Evolutionary conservation across 139 green algal species (phyloP).

Genomic region (Mesotaenium endlicherianum): DNA sequence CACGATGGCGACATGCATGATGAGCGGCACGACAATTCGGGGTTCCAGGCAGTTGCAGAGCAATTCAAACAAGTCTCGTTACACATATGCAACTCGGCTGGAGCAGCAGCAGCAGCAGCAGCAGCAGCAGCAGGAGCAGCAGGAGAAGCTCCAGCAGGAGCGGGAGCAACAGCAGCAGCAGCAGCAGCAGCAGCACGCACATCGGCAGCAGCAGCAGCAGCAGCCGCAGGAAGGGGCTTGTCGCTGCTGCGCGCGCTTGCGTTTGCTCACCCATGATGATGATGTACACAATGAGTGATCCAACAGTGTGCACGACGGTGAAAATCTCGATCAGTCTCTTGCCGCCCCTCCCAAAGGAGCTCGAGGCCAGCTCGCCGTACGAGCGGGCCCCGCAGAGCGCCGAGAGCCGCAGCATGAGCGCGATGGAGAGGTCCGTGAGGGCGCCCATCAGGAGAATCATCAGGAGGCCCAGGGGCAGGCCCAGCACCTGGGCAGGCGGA

Average conservation of each 20-base stretch:
- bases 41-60: too few species aligned
- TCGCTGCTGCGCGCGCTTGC: neutral
- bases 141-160: too few species aligned
- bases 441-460: slow-evolving; percentile 7
- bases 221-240: neutral
- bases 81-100: too few species aligned
- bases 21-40: too few species aligned
- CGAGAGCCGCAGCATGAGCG: slow-evolving; percentile 7
- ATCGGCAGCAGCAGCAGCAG: neutral
- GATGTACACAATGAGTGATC: slow-evolving; percentile 28
- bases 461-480: slow-evolving; percentile 20
- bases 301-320: neutral
- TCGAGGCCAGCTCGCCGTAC: slow-evolving; percentile 8
- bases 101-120: too few species aligned
- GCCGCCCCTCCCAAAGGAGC: neutral
- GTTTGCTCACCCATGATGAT: slow-evolving; percentile 22
- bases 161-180: too few species aligned
- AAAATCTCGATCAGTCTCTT: neutral
- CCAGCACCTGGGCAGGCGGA: slow-evolving; percentile 4
- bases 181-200: neutral
- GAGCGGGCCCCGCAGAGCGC: neutral
- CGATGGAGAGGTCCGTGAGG: slow-evolving; percentile 2
- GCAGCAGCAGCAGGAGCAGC: too few species aligned
- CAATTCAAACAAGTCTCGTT: too few species aligned
- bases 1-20: neutral